Base-by-base conservation (phyloP, 805 yeast species). In the Yamadazyma akitaensis region DNA sequence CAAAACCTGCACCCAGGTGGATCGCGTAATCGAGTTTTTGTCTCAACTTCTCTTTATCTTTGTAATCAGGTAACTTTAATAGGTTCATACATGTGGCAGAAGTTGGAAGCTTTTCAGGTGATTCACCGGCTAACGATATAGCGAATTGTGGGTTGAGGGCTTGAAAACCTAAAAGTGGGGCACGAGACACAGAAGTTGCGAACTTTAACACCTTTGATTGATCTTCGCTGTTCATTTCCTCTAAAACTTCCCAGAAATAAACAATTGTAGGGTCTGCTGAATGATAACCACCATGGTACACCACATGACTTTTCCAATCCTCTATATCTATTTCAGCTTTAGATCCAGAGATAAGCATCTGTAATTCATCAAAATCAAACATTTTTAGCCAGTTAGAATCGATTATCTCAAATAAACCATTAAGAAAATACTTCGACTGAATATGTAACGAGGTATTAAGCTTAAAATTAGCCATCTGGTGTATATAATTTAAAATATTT, bases 81-180 rank as follows among this genome's bases (percentile, higher is more conserved):
- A 94, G 65, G 59, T 94, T 94, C 26, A 90, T 88, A 72, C 99
- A 94, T 0, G 99, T 94, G 0, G 97, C 82, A 0, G 98, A 86
- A 0, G 97, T 88, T 0, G 99, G 99, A 34, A 94, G 68, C 26
- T 95, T 68, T 1, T 71, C 72, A 2, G 58, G 53, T 24, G 78
- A 79, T 13, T 63, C 51, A 0, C 92, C 94, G 0, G 84, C 75
- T 53, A 82, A 82, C 33, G 88, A 63, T 40, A 94, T 84, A 1
- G 96, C 96, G 64, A 94, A 89, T 45, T 71, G 73, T 0, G 99
- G 99, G 26, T 67, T 69, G 40, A 89, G 70, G 3, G 83, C 80
- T 12, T 77, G 73, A 60, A 94, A 92, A 0, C 99, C 99, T 21
- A 88, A 73, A 35, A 94, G 70, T 1, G 99, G 99, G 0, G 96